Base-by-base conservation (phyloP, 176 grass and related monocot genomes). In the Rhynchospora pubera region DNA sequence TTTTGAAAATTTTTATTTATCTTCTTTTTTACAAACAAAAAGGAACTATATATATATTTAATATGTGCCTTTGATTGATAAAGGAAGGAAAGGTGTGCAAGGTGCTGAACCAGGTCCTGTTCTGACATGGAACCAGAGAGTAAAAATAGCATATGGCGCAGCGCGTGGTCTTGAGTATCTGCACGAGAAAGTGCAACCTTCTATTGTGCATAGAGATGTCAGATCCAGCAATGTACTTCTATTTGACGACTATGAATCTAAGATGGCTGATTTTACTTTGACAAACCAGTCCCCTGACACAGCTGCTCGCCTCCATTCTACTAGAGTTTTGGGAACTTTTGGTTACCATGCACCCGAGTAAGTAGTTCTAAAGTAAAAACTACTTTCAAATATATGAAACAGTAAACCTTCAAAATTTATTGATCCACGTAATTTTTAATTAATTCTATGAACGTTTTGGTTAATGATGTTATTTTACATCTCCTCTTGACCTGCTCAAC, bases 321-420 rank as follows among this genome's bases (percentile, higher is more conserved):
- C 93, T 6, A 86, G 90, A 23, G 93, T 95, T 83, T 78, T 95
- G 18, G 93, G 93, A 51, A 95, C 93, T 14, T 95, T 95, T 11
- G 93, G 93, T 22, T 95, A 95, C 75, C 93, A 95, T 60, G 93
- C 93, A 46, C 93, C 93, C 8, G 93, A 95, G 93, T 95, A 89
- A 83, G 89, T 79, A n/a, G 19, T 5, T 79, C 7, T 50, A 7
- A 28, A 57, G 18, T 1, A 1, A 9, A 84, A 39, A 22, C n/a
- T 19, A 26, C 69, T 39, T 71, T 45, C 3, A 22, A 84, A 12
- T n/a, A 24, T n/a, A 30, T 69, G 21, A 22, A 45, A 9, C 14
- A 80, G 18, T 28, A 28, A 28, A 28, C 26, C 6, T 69, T 69
- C 65, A 30, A 69, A 43, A 5, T 42, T 69, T 32, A 1, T 9